Evolutionary conservation across 1,139 yeast genomes (phyloP).

Genomic region (Candida buenavistaensis): DNA sequence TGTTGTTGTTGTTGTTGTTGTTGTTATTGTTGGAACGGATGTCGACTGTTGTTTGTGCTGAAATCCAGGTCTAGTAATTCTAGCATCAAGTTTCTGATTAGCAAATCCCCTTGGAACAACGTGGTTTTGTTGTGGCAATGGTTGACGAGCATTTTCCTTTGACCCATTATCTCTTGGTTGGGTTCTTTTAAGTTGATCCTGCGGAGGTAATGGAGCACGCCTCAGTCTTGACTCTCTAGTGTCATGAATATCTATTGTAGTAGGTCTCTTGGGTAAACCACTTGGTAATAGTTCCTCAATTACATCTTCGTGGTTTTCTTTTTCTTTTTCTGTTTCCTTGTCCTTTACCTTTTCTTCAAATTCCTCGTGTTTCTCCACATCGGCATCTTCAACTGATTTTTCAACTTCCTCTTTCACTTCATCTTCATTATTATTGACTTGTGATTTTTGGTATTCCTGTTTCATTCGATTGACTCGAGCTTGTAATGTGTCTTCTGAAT

Average conservation of each 20-base stretch:
- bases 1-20: no score
- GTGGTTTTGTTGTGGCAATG: constrained; percentile 6
- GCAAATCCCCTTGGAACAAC: background rate
- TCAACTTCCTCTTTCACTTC: no score
- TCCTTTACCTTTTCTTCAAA: no score
- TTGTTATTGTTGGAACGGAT: no score
- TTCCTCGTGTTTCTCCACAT: no score
- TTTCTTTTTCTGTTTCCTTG: no score
- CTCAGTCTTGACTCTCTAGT: background rate
- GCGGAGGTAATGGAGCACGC: constrained; percentile 11
- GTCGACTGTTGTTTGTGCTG: background rate
- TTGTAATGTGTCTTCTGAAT: constrained; percentile 1
- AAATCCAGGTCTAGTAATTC: background rate
- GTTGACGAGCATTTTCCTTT: no score
- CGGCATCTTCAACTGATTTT: no score
- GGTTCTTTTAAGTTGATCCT: constrained; percentile 1
- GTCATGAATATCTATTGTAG: background rate
- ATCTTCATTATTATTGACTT: no score
- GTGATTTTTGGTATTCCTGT: constrained; percentile 1
- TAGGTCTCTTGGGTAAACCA: background rate
- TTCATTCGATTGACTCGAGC: constrained; percentile 1
- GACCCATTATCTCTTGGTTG: no score
- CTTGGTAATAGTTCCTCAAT: background rate
- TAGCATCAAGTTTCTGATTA: background rate
- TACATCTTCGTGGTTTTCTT: no score